These are phyloP conservation scores for Fusarium praegraminearum DNA, from an alignment of 2,329 filamentous ascomycete species.

Conservation along the genomic window DNA sequence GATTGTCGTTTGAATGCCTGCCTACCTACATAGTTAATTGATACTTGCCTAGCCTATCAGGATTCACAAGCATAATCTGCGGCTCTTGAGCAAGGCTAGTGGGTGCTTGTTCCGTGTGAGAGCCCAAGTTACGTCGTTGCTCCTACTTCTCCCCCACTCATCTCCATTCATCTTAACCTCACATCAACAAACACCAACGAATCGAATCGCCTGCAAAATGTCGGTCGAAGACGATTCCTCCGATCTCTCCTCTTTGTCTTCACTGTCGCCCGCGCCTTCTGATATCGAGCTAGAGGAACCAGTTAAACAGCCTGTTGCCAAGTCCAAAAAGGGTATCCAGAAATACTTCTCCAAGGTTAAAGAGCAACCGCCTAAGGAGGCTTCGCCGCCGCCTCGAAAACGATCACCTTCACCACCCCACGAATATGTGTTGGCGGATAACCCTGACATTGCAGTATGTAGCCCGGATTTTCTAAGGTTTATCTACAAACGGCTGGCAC, in stretches of 20 bases:
- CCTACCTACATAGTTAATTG: slow-evolving; percentile 39
- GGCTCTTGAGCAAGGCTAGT: slow-evolving; percentile 49
- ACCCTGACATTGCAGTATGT: slow-evolving; percentile 91
- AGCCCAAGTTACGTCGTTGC: slow-evolving; percentile 49
- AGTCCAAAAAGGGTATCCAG: slow-evolving; percentile 69
- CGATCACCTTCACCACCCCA: slow-evolving; percentile 89
- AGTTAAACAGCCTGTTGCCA: slow-evolving; percentile 53
- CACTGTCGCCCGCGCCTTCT: slow-evolving; percentile 59
- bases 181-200: slow-evolving; percentile 44
- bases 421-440: slow-evolving; percentile 90
- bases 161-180: slow-evolving; percentile 46
- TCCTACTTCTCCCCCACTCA: slow-evolving; percentile 51
- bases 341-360: slow-evolving; percentile 75
- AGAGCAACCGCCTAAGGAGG: slow-evolving; percentile 65
- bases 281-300: slow-evolving; percentile 65
- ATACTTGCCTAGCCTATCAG: slow-evolving; percentile 50
- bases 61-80: slow-evolving; percentile 49
- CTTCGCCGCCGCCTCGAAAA: slow-evolving; percentile 77
- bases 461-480: slow-evolving; percentile 24
- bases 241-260: slow-evolving; percentile 70
- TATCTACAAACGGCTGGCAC: slow-evolving; percentile 51
- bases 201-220: slow-evolving; percentile 58
- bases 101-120: slow-evolving; percentile 48
- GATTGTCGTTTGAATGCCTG: slow-evolving; percentile 21
- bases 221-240: slow-evolving; percentile 72